Conservation (phyloP, 2,329 filamentous ascomycete species). For the Colletotrichum sp. region DNA sequence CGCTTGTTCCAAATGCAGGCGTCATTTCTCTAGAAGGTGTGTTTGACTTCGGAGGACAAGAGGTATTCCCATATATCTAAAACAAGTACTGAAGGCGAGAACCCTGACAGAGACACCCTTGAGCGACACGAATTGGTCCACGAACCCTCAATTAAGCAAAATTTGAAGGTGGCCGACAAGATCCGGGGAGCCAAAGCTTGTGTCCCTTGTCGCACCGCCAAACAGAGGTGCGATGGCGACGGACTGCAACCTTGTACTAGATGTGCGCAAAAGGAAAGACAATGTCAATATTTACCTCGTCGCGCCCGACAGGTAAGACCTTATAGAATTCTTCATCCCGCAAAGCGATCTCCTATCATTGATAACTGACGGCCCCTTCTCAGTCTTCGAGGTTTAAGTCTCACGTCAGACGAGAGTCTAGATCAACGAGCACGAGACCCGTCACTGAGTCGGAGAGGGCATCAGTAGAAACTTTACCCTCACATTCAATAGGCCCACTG, state of each 20-base stretch:
- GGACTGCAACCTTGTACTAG: neutral
- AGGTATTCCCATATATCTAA: neutral
- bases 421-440: neutral
- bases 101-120: neutral
- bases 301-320: neutral
- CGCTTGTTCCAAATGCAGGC: neutral
- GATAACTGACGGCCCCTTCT: neutral
- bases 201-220: neutral
- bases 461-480: neutral
- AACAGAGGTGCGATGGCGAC: neutral
- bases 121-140: neutral
- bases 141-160: neutral
- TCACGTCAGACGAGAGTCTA: neutral
- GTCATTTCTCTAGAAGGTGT: neutral
- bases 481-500: neutral
- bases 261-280: neutral
- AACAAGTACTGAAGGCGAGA: neutral
- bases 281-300: neutral
- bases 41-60: neutral
- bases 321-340: rapidly evolving
- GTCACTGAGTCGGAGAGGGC: neutral
- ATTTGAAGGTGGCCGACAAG: neutral
- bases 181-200: neutral
- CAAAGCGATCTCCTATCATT: neutral
- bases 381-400: neutral